Conservation (phyloP, 2,329 filamentous ascomycete genomes). For the Exophiala sp. region DNA sequence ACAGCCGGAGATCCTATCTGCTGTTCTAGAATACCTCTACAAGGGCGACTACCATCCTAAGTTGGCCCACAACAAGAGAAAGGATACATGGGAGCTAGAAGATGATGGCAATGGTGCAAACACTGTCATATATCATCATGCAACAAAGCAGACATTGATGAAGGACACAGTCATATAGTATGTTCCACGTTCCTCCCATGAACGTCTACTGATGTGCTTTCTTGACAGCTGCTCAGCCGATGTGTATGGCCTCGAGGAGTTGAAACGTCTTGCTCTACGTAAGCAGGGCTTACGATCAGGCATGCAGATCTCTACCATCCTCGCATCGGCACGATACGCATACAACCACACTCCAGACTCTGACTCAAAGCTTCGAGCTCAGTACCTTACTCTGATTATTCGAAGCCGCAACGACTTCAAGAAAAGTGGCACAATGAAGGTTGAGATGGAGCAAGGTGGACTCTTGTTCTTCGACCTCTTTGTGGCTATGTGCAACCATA, state of each 20-base stretch:
- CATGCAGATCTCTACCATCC: slow-evolving; percentile 79
- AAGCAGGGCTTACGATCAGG: slow-evolving; percentile 88
- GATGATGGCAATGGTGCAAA: slow-evolving; percentile 47
- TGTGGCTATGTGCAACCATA: slow-evolving; percentile 87
- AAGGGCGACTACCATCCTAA: slow-evolving; percentile 91
- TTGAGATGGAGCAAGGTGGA: slow-evolving; percentile 86
- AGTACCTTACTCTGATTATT: slow-evolving; percentile 91
- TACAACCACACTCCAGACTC: slow-evolving; percentile 85
- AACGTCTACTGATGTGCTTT: slow-evolving; percentile 19
- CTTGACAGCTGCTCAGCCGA: slow-evolving; percentile 68
- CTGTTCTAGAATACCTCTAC: slow-evolving; percentile 85
- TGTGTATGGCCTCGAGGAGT: slow-evolving; percentile 75
- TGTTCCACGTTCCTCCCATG: slow-evolving; percentile 22
- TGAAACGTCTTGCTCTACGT: slow-evolving; percentile 77
- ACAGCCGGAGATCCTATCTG: slow-evolving; percentile 86
- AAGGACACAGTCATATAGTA: slow-evolving; percentile 87
- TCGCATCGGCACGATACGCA: slow-evolving; percentile 82
- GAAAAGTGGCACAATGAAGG: slow-evolving; percentile 90
- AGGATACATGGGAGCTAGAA: slow-evolving; percentile 79
- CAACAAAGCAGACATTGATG: slow-evolving; percentile 64
- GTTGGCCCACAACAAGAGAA: slow-evolving; percentile 75
- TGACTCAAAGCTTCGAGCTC: slow-evolving; percentile 84
- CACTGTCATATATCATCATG: slow-evolving; percentile 66
- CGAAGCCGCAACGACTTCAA: slow-evolving; percentile 85
- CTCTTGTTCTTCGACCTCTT: slow-evolving; percentile 92